These are phyloP conservation scores for Scenedesmus sp. DNA, from an alignment of 163 green algal species.

Conservation along the genomic window DNA sequence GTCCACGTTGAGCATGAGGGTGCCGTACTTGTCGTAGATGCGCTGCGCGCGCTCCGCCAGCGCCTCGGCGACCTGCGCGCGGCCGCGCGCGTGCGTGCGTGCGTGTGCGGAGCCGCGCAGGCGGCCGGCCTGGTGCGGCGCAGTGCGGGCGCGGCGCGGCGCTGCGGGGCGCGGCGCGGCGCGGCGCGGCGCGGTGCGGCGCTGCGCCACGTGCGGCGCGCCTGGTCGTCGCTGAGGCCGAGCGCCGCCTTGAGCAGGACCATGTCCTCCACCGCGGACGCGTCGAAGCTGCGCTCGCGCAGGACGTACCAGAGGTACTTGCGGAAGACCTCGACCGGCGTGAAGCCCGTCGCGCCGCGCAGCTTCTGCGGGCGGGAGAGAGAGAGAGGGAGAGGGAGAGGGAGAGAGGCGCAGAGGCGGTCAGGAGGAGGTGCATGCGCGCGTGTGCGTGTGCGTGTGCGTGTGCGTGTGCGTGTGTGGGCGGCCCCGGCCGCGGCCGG, in stretches of 20 bases:
- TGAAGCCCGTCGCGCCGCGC: conserved; percentile 74
- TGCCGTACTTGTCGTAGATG: conserved; percentile 88
- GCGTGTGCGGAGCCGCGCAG: no score
- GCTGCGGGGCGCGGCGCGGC: no score
- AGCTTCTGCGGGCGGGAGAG: conserved; percentile 48
- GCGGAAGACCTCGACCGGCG: conserved; percentile 82
- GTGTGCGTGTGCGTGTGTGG: no score
- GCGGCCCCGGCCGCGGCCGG: background rate
- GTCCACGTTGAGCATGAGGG: conserved; percentile 85
- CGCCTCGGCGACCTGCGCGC: conserved; percentile 71
- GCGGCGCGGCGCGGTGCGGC: no score
- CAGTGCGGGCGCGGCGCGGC: no score
- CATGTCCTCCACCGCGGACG: conserved; percentile 84
- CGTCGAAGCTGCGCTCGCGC: conserved; percentile 86
- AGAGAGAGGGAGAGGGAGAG: no score
- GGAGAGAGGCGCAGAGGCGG: background rate
- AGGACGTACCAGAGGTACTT: conserved; percentile 96
- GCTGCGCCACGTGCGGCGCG: no score
- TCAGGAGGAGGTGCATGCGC: background rate
- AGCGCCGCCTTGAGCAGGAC: conserved; percentile 77
- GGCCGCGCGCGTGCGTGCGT: background rate
- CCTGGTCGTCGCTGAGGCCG: conserved; percentile 39
- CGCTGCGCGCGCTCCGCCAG: conserved; percentile 74
- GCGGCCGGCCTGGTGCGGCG: no score
- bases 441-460: background rate